Conservation (phyloP, 805 yeast genomes). For the Candida namnaoensis region DNA sequence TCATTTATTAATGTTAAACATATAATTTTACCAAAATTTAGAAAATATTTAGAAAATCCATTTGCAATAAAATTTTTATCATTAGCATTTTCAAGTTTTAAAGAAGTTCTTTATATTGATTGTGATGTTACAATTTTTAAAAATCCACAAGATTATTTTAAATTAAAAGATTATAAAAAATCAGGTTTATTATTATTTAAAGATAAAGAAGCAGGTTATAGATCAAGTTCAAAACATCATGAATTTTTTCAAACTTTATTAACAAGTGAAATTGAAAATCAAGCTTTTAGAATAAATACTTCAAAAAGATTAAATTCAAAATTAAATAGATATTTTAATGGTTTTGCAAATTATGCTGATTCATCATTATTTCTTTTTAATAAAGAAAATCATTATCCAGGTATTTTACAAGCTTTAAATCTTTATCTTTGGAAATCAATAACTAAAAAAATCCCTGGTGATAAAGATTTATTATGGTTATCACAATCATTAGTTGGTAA, state of each 20-base stretch:
- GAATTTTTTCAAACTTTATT: constrained; percentile 1
- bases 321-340: constrained; percentile 5
- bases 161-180: constrained; percentile 21
- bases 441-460: constrained; percentile 23
- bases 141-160: constrained; percentile 25
- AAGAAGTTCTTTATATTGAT: constrained; percentile 41
- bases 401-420: constrained; percentile 12
- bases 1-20: constrained; percentile 16
- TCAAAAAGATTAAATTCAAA: background rate
- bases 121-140: constrained; percentile 42
- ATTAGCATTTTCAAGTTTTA: constrained; percentile 42
- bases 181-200: constrained; percentile 36
- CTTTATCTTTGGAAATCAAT: constrained; percentile 10
- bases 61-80: constrained; percentile 42
- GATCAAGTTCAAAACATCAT: constrained; percentile 1
- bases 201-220: constrained; percentile 20
- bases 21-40: constrained; percentile 3
- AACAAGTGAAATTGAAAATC: constrained; percentile 3
- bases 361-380: constrained; percentile 18
- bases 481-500: constrained; percentile 16
- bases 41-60: constrained; percentile 18
- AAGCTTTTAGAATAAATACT: background rate
- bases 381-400: constrained; percentile 16
- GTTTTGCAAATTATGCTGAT: constrained; percentile 19
- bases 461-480: constrained; percentile 29